These are phyloP conservation scores for Neurospora crassa DNA, from an alignment of 2,329 filamentous ascomycete genomes.

Conservation along the genomic window DNA sequence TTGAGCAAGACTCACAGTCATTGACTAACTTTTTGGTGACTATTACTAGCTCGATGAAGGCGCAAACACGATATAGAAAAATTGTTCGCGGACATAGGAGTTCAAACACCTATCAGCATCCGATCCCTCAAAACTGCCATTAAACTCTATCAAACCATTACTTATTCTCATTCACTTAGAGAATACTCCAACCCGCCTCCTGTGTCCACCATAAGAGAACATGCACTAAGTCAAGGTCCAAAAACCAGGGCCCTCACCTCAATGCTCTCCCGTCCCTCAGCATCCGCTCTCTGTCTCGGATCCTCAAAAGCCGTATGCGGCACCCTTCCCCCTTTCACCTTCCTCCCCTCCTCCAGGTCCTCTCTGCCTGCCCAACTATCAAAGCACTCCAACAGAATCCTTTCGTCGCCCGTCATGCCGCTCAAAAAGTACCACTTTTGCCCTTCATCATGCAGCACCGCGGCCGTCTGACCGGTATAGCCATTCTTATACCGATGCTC, in stretches of 20 bases:
- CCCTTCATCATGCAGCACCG: conserved; percentile 47
- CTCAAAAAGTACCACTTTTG: conserved; percentile 76
- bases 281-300: conserved; percentile 58
- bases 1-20: not conserved
- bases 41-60: not conserved
- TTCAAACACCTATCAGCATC: not conserved
- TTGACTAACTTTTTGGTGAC: not conserved
- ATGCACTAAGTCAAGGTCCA: conserved; percentile 36
- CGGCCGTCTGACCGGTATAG: conserved; percentile 65
- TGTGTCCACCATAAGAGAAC: not conserved
- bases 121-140: not conserved
- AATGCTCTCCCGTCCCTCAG: conserved; percentile 73
- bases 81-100: not conserved
- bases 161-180: no score
- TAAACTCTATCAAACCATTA: not conserved
- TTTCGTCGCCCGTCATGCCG: conserved; percentile 64
- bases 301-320: conserved; percentile 77
- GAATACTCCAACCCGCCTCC: not conserved
- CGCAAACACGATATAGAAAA: not conserved
- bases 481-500: conserved; percentile 63
- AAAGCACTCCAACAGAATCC: conserved; percentile 70
- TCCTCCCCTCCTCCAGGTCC: conserved; percentile 35
- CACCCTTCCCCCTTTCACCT: conserved; percentile 43
- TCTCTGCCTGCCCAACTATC: conserved; percentile 42
- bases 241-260: conserved; percentile 83